These are phyloP conservation scores for Penicillium herquei DNA, from an alignment of 495 filamentous ascomycete species.

Conservation along the genomic window DNA sequence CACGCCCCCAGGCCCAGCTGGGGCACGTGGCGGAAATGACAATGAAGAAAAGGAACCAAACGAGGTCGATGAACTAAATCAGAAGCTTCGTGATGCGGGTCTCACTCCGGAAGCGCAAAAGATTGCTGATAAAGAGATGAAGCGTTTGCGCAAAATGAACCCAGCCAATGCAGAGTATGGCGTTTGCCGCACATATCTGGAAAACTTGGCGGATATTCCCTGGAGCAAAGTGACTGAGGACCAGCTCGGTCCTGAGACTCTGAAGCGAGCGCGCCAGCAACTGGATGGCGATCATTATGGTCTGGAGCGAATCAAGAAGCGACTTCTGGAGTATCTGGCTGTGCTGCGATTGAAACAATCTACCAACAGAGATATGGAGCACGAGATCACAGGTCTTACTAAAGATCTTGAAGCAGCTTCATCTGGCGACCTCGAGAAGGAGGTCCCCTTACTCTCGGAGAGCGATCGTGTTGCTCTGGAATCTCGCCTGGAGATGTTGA, in stretches of 20 bases:
- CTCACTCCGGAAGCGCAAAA: slow-evolving; percentile 75
- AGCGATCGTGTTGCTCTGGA: slow-evolving; percentile 48
- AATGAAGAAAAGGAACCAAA: slow-evolving; percentile 72
- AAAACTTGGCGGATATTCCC: slow-evolving; percentile 91
- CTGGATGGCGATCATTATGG: slow-evolving; percentile 97
- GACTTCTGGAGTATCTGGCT: slow-evolving; percentile 91
- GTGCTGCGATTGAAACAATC: slow-evolving; percentile 92
- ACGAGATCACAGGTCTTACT: slow-evolving; percentile 65
- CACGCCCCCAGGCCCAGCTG: slow-evolving; percentile 47
- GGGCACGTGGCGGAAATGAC: slow-evolving; percentile 45
- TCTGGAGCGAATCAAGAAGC: slow-evolving; percentile 95
- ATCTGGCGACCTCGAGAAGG: slow-evolving; percentile 41
- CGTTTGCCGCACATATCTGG: slow-evolving; percentile 89
- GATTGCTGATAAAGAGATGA: slow-evolving; percentile 85
- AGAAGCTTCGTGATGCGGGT: slow-evolving; percentile 77
- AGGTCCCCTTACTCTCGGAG: slow-evolving; percentile 31
- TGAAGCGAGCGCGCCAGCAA: slow-evolving; percentile 79
- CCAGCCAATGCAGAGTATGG: slow-evolving; percentile 94
- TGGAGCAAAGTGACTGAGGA: slow-evolving; percentile 89
- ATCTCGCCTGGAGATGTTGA: slow-evolving; percentile 64
- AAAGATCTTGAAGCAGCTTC: slow-evolving; percentile 54
- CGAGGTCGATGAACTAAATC: slow-evolving; percentile 89
- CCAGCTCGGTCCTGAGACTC: slow-evolving; percentile 76
- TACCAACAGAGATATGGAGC: slow-evolving; percentile 75
- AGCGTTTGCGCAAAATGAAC: slow-evolving; percentile 89